Base-by-base conservation (phyloP, 2,329 filamentous ascomycete genomes). In the Knoxdaviesia capensis region DNA sequence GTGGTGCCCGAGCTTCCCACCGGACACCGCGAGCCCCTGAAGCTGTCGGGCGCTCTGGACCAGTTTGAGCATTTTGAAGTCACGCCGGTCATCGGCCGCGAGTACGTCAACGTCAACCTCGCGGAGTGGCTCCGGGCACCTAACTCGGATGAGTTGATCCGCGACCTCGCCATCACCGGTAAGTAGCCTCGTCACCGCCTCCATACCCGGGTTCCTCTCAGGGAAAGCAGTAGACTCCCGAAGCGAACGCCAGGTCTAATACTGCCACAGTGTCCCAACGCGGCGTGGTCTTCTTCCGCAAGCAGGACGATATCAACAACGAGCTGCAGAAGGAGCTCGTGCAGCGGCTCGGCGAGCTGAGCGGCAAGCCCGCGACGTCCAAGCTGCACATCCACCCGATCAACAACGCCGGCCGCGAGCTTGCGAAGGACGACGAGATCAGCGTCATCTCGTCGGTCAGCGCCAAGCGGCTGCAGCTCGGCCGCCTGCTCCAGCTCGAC, bases 201-300 rank as follows among this genome's bases (percentile, higher is more conserved):
- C 20, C 20, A 20, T 20, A 20, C 20, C 20, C 20, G 20, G 3
- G 20, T 20, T 20, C 20, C 2, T 20, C 20, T 20, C 20, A 20
- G 20, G 20, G 20, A 3, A 20, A 3, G 2, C 20, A 20, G 20
- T 20, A 20, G 20, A 20, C 20, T 20, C 20, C 20, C 20, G 20
- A 20, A 20, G 20, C 20, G 20, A 20, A 20, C 20, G 20, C 20
- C 20, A 20, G 20, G 20, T 34, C 30, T 6, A 29, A 34, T 44
- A 36, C 31, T 5, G 31, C 10, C 28, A 36, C 28, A 79, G 76
- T 82, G 48, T 80, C 77, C 1, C 69, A 73, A 45, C 69, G 77
- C 0, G 77, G 77, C 7, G 77, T 82, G 4, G 75, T 81, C 32
- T 80, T 81, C 59, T 79, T 82, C 58, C 69, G 76, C 20, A 65